phyloP scores from a whole-genome alignment of 176 grass and related monocot genomes.

The Oryza longistaminata region DNA sequence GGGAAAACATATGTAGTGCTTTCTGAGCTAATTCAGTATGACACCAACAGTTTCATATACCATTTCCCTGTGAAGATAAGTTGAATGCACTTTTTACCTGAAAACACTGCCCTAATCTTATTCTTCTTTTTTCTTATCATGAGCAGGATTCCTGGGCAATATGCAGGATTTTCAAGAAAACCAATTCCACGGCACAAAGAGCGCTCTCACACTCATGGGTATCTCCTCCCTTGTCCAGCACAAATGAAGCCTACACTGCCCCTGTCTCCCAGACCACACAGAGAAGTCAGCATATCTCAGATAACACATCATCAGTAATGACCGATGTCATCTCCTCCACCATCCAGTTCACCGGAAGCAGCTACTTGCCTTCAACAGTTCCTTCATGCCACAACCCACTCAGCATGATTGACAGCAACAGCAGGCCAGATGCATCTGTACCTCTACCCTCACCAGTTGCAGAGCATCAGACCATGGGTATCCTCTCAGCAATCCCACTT shows the following conservation, averaged over 20 bases:
- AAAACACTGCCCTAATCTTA: conserved; percentile 8
- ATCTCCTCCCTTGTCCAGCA: conserved; percentile 48
- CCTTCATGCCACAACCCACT: conserved; percentile 48
- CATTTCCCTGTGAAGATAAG: conserved; percentile 2
- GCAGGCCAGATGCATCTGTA: conserved; percentile 43
- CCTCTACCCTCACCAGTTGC: conserved; percentile 21
- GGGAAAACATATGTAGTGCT: conserved; percentile 2
- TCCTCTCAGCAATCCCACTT: conserved; percentile 47
- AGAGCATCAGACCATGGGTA: conserved; percentile 46
- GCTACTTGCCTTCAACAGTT: conserved; percentile 48
- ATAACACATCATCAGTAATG: conserved; percentile 53
- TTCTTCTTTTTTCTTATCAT: conserved; percentile 12
- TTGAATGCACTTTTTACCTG: not conserved
- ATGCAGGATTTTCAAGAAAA: conserved; percentile 98
- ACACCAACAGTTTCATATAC: not conserved
- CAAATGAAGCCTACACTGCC: conserved; percentile 45
- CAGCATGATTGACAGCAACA: conserved; percentile 49
- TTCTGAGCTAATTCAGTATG: not conserved
- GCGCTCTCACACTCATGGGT: conserved; percentile 80
- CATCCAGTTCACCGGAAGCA: conserved; percentile 51
- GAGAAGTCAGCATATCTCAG: conserved; percentile 41
- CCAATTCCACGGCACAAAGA: conserved; percentile 73
- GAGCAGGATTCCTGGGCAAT: conserved; percentile 95
- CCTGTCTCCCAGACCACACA: conserved; percentile 36
- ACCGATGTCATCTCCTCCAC: conserved; percentile 45